Evolutionary conservation across 352 stramenopile species (phyloP).

Genomic region (Pythium insidiosum): DNA sequence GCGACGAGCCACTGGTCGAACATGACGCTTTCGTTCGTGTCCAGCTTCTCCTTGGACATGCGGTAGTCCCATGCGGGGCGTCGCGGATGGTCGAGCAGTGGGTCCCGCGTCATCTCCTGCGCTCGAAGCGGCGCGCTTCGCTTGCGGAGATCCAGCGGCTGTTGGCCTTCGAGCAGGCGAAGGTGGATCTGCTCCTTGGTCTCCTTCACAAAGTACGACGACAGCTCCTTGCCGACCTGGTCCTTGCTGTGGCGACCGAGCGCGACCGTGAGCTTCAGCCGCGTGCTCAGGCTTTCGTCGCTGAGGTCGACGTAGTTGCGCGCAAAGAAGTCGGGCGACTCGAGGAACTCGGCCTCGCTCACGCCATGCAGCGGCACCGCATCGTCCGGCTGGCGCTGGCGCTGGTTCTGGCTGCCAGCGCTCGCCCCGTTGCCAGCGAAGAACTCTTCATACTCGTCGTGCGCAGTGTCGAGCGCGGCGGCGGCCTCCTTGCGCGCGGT

Average conservation of each 20-base stretch:
- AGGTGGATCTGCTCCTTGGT: conserved; percentile 84
- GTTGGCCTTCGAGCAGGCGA: conserved; percentile 77
- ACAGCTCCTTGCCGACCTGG: conserved; percentile 73
- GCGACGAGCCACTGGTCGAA: conserved; percentile 83
- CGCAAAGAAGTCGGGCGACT: conserved; percentile 54
- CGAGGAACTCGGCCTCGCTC: conserved; percentile 22
- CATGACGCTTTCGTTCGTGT: conserved; percentile 76
- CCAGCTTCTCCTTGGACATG: conserved; percentile 82
- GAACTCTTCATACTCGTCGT: conserved; percentile 44
- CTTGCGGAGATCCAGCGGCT: conserved; percentile 43
- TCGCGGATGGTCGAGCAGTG: conserved; percentile 64
- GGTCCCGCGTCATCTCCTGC: conserved; percentile 46
- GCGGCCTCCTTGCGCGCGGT: conserved; percentile 52
- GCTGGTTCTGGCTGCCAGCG: conserved; percentile 14
- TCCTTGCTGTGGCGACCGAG: conserved; percentile 81
- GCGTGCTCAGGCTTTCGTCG: conserved; percentile 45
- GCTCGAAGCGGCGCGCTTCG: conserved; percentile 51
- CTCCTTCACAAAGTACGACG: conserved; percentile 83
- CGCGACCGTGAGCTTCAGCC: conserved; percentile 73
- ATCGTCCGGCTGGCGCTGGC: conserved; percentile 22
- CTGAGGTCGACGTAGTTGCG: conserved; percentile 60
- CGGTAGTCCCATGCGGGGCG: conserved; percentile 66
- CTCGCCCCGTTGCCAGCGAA: conserved; percentile 23
- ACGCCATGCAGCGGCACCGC: conserved; percentile 14
- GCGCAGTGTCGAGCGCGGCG: conserved; percentile 24